phyloP scores from a whole-genome alignment of 202 grass and related monocot species.

The Bolboschoenoplectus hybrid region DNA sequence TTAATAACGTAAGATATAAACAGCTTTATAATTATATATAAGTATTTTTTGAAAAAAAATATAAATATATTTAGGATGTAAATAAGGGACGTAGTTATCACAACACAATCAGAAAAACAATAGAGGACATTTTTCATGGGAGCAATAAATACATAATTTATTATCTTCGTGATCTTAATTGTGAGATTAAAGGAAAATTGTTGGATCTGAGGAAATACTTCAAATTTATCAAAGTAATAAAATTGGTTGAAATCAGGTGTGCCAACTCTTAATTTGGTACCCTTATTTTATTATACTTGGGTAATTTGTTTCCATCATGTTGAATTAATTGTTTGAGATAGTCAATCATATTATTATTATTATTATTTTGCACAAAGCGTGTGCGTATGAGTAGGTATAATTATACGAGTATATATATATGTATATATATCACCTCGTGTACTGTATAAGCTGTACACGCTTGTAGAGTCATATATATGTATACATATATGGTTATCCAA shows the following conservation, averaged over 20 bases:
- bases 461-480: background rate
- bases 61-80: too few relatives aligned
- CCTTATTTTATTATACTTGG: background rate
- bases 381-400: background rate
- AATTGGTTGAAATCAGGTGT: slow-evolving; percentile 21
- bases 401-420: background rate
- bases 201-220: too few relatives aligned
- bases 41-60: too few relatives aligned
- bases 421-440: background rate
- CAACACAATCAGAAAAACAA: too few relatives aligned
- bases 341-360: background rate
- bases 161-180: too few relatives aligned
- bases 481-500: background rate
- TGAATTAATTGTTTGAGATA: background rate
- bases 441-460: slow-evolving; percentile 1
- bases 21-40: too few relatives aligned
- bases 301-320: slow-evolving; percentile 1
- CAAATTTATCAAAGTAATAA: background rate
- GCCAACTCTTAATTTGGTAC: background rate
- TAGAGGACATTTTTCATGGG: too few relatives aligned
- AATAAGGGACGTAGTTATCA: too few relatives aligned
- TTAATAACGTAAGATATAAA: too few relatives aligned
- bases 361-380: background rate
- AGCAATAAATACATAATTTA: too few relatives aligned
- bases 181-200: too few relatives aligned